phyloP scores from a whole-genome alignment of 805 yeast species.

The Cyberlindnera samutprakarnensis region DNA sequence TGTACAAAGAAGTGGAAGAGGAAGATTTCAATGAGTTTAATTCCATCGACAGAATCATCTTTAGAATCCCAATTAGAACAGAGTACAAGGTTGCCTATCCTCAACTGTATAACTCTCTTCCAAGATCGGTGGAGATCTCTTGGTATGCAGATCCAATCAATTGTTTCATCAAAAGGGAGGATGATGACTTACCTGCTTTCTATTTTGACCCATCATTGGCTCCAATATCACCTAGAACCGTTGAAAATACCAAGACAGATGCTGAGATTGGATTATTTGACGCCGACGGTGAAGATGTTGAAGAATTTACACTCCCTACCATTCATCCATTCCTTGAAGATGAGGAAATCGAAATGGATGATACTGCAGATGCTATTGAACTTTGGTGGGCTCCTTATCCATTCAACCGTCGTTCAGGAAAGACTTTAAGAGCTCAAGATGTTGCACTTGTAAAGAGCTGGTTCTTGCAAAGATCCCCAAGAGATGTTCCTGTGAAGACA shows the following conservation, averaged over 20 bases:
- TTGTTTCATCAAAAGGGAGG: conserved; percentile 37
- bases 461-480: conserved; percentile 66
- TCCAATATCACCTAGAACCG: conserved; percentile 39
- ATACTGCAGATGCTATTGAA: conserved; percentile 49
- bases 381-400: conserved; percentile 85
- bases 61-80: conserved; percentile 67
- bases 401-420: conserved; percentile 67
- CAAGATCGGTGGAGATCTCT: conserved; percentile 52
- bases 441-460: conserved; percentile 77
- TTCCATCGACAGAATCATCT: conserved; percentile 78
- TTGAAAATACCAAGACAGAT: conserved; percentile 18
- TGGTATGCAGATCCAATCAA: conserved; percentile 59
- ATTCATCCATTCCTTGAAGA: conserved; percentile 48
- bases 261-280: conserved; percentile 17
- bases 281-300: conserved; percentile 29
- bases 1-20: conserved; percentile 56
- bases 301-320: conserved; percentile 33
- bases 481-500: conserved; percentile 62
- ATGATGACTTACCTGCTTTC: conserved; percentile 47
- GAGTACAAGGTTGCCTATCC: conserved; percentile 89
- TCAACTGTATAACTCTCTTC: conserved; percentile 70
- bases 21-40: conserved; percentile 88
- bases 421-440: conserved; percentile 78
- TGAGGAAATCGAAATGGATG: conserved; percentile 36
- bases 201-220: conserved; percentile 44